Conservation (phyloP, 192 early-diverging fungal genomes). For the Umbelopsis sp. region DNA sequence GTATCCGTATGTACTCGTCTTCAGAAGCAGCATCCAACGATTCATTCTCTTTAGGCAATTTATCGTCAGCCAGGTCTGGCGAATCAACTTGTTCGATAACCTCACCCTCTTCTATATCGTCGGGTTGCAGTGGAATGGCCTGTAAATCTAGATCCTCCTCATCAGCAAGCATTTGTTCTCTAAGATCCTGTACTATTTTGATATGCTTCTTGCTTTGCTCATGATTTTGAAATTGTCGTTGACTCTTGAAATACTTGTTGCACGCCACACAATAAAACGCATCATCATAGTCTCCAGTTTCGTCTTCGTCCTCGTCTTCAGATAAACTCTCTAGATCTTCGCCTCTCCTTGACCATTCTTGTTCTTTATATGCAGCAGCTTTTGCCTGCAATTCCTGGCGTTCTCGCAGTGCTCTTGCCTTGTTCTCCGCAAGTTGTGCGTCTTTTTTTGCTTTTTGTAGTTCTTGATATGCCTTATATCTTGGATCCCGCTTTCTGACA, state of each 20-base stretch:
- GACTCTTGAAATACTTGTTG: slow-evolving; percentile 84
- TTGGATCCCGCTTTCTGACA: slow-evolving; percentile 89
- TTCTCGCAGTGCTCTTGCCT: slow-evolving; percentile 60
- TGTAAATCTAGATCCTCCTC: slow-evolving; percentile 43
- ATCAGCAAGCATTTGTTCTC: slow-evolving; percentile 74
- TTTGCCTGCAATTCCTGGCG: slow-evolving; percentile 52
- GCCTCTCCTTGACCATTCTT: slow-evolving; percentile 74
- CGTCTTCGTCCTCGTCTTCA: slow-evolving; percentile 41
- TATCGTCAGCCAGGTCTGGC: background rate
- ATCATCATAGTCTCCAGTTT: slow-evolving; percentile 54
- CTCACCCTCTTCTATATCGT: background rate
- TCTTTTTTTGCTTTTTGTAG: slow-evolving; percentile 54
- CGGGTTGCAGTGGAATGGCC: background rate
- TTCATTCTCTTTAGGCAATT: background rate
- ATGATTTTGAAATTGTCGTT: slow-evolving; percentile 82
- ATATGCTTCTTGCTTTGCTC: slow-evolving; percentile 86
- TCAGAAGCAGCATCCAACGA: slow-evolving; percentile 18
- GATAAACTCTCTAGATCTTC: slow-evolving; percentile 19
- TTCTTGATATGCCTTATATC: slow-evolving; percentile 71
- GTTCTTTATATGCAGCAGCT: slow-evolving; percentile 61
- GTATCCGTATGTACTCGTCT: slow-evolving; percentile 19
- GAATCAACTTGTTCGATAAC: background rate
- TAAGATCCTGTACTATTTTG: slow-evolving; percentile 74
- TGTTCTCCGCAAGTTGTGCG: slow-evolving; percentile 58
- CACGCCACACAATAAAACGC: slow-evolving; percentile 86